Percentiles rank a stretch among this genome's conserved stretches.
phyloP scores from a whole-genome alignment of 2,329 filamentous ascomycete species.

The Fusarium verrucosum region DNA sequence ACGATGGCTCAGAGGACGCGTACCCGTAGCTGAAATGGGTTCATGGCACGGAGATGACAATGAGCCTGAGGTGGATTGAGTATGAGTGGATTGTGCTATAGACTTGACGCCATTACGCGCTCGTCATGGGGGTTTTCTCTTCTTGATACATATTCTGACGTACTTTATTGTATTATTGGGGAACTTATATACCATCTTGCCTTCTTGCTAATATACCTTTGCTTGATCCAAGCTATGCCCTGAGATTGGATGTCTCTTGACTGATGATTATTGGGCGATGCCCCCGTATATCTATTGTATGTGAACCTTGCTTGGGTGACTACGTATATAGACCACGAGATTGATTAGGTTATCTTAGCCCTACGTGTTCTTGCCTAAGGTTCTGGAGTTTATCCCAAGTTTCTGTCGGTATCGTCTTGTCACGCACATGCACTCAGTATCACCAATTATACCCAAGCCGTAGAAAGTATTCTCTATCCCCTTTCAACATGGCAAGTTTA shows the following conservation, averaged over 20 bases:
- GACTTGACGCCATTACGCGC: not conserved
- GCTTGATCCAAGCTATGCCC: not conserved
- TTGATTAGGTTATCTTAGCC: not conserved
- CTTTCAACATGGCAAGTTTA: not conserved
- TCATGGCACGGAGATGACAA: constrained; percentile 62
- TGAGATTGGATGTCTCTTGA: not conserved
- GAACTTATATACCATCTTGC: constrained; percentile 27
- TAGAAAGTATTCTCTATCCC: not conserved
- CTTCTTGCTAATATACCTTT: constrained; percentile 7
- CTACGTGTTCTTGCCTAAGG: too few relatives aligned
- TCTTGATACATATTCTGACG: constrained; percentile 25
- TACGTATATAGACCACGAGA: too few relatives aligned
- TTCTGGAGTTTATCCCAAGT: not conserved
- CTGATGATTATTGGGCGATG: not conserved
- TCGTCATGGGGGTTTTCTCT: constrained; percentile 12
- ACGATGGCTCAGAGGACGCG: constrained; percentile 80
- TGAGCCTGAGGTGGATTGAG: constrained; percentile 44
- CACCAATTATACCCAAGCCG: not conserved
- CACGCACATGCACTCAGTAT: not conserved
- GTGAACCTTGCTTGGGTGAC: too few relatives aligned
- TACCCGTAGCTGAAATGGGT: constrained; percentile 69
- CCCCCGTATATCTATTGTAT: too few relatives aligned
- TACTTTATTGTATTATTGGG: constrained; percentile 27
- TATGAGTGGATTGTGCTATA: not conserved
- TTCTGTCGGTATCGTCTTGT: not conserved